Conservation (phyloP, 2,329 filamentous ascomycete species). For the Sporothrix brasiliensis region DNA sequence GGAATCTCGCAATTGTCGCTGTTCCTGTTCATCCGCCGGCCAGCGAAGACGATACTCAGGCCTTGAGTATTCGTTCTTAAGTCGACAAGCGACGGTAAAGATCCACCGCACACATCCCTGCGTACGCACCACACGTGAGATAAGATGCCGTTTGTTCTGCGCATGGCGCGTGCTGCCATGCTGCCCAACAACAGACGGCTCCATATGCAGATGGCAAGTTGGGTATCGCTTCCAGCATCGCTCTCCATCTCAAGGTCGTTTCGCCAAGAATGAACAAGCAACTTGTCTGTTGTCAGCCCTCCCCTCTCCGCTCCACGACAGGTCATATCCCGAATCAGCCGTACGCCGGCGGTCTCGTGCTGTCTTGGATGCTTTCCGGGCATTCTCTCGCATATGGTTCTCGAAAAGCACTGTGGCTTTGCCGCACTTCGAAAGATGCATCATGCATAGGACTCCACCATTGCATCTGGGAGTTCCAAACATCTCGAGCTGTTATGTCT, state of each 20-base stretch:
- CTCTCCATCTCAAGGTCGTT: not conserved
- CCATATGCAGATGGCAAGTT: not conserved
- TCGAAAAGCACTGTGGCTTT: not conserved
- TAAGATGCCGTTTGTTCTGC: not conserved
- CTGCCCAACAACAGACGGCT: not conserved
- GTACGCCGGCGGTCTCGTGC: not conserved
- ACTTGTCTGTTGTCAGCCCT: not conserved
- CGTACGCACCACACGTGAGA: not conserved
- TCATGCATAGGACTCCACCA: not conserved
- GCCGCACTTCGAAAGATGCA: too few species aligned
- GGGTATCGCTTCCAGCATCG: not conserved
- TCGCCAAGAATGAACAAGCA: not conserved
- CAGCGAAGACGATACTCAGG: not conserved
- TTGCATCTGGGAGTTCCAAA: not conserved
- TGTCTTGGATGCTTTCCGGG: not conserved
- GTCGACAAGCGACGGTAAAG: not conserved
- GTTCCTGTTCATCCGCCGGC: conserved; percentile 2
- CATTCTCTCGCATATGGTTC: not conserved
- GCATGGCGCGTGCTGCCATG: conserved; percentile 17
- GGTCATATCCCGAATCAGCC: conserved; percentile 28
- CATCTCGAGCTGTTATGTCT: not conserved
- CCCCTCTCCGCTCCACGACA: not conserved
- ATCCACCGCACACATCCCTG: not conserved
- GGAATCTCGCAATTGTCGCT: not conserved
- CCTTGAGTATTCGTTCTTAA: too few species aligned